phyloP scores from a whole-genome alignment of 2,329 filamentous ascomycete genomes.

The Xylaria sp. region DNA sequence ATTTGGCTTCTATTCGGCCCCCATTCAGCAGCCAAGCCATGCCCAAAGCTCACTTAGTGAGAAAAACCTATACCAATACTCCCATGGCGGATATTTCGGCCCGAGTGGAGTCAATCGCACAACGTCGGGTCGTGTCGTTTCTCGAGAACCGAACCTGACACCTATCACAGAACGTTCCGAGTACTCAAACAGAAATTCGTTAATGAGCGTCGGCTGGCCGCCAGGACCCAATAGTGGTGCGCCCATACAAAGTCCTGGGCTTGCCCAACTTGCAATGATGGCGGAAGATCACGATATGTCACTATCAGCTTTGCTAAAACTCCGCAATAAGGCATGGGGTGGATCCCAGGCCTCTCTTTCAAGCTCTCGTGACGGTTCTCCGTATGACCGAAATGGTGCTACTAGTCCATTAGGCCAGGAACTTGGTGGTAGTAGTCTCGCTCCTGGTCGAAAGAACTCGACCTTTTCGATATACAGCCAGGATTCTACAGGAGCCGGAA shows the following conservation, averaged over 20 bases:
- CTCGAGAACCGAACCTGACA: constrained; percentile 89
- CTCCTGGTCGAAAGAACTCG: constrained; percentile 62
- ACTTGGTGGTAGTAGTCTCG: constrained; percentile 35
- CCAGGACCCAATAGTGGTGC: constrained; percentile 60
- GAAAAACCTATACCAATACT: constrained; percentile 66
- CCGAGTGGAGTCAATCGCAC: constrained; percentile 76
- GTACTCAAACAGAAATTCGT: constrained; percentile 93
- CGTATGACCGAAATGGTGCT: constrained; percentile 57
- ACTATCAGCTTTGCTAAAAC: constrained; percentile 75
- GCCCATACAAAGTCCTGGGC: constrained; percentile 73
- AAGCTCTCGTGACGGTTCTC: constrained; percentile 61
- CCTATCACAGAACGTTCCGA: constrained; percentile 97
- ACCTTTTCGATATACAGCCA: constrained; percentile 61
- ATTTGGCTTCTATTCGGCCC: constrained; percentile 91
- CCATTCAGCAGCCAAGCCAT: constrained; percentile 52
- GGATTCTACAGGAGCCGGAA: constrained; percentile 59
- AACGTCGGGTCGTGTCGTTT: constrained; percentile 77
- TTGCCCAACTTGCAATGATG: constrained; percentile 80
- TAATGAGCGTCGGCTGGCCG: constrained; percentile 77
- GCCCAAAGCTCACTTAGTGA: constrained; percentile 47
- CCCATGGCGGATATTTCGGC: constrained; percentile 90
- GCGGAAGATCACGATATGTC: constrained; percentile 77
- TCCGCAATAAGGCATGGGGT: constrained; percentile 82
- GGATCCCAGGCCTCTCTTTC: constrained; percentile 80
- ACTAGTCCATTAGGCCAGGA: constrained; percentile 57